A percentile compares a stretch with the other conserved stretches of the same genome.
These are phyloP conservation scores for Nissolia schottii DNA, from an alignment of 306 rosid species.

Conservation along the genomic window DNA sequence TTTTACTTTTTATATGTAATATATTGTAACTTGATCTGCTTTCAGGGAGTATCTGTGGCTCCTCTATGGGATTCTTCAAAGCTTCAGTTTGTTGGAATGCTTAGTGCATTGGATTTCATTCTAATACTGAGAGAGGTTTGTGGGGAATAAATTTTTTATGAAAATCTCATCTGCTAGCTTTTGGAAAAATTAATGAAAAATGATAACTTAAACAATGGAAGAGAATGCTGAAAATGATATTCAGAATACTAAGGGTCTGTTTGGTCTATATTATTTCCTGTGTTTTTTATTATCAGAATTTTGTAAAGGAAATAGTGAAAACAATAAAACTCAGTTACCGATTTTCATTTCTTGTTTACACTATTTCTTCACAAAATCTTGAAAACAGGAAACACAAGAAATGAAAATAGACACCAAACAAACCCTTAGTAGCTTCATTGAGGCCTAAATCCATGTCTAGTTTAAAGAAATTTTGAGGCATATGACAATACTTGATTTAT, in stretches of 20 bases:
- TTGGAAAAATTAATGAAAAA: not conserved
- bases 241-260: no score
- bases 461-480: not conserved
- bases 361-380: no score
- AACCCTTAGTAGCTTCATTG: not conserved
- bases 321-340: no score
- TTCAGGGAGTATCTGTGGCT: slow-evolving; percentile 54
- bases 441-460: not conserved
- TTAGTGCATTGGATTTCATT: slow-evolving; percentile 59
- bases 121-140: slow-evolving; percentile 56
- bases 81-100: slow-evolving; percentile 56
- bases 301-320: no score
- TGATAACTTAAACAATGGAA: not conserved
- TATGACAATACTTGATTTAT: slow-evolving; percentile 2
- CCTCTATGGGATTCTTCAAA: slow-evolving; percentile 57
- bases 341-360: no score
- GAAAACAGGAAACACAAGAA: no score
- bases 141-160: not conserved
- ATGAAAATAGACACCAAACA: no score
- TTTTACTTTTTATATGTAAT: slow-evolving; percentile 11
- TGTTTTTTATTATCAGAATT: no score
- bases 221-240: not conserved
- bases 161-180: not conserved
- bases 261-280: no score
- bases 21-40: slow-evolving; percentile 14